These are phyloP conservation scores for Phytophthora pini DNA, from an alignment of 352 stramenopile species.

Conservation along the genomic window DNA sequence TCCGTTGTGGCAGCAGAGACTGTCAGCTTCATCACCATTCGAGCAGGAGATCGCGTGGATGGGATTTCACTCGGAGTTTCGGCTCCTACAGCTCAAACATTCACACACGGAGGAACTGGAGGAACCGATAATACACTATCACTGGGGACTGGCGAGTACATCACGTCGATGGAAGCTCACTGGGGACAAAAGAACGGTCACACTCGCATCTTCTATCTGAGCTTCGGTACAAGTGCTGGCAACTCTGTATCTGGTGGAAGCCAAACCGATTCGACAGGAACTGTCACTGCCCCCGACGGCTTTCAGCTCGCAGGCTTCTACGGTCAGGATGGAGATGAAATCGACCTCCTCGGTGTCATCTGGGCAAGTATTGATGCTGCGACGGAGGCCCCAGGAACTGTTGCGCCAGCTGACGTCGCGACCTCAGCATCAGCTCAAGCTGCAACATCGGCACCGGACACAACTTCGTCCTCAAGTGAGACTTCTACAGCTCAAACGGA, in stretches of 20 bases:
- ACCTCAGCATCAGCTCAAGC: background rate
- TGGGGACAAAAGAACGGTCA: slow-evolving; percentile 26
- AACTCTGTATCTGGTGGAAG: slow-evolving; percentile 25
- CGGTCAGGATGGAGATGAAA: slow-evolving; percentile 30
- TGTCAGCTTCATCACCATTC: slow-evolving; percentile 20
- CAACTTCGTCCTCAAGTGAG: background rate
- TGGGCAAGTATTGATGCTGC: slow-evolving; percentile 18
- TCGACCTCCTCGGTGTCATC: slow-evolving; percentile 27
- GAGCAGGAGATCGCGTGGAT: slow-evolving; percentile 25
- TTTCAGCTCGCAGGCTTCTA: slow-evolving; percentile 31
- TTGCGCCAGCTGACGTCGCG: slow-evolving; percentile 8
- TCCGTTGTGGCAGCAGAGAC: slow-evolving; percentile 18
- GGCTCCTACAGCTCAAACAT: slow-evolving; percentile 22
- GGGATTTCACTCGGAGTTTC: slow-evolving; percentile 19
- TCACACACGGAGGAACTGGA: slow-evolving; percentile 27
- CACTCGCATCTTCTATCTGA: slow-evolving; percentile 32
- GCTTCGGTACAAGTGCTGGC: slow-evolving; percentile 26
- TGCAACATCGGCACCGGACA: background rate
- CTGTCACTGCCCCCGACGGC: slow-evolving; percentile 13
- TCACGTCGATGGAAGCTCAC: slow-evolving; percentile 34
- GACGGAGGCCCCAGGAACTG: slow-evolving; percentile 14
- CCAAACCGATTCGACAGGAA: slow-evolving; percentile 18
- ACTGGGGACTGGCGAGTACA: slow-evolving; percentile 18
- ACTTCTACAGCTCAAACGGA: slow-evolving; percentile 1
- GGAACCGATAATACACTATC: slow-evolving; percentile 26